Evolutionary conservation across 2,329 filamentous ascomycete species (phyloP), one percentile per base, ranked within the genome.

Genomic region (Trichophyton verrucosum): DNA sequence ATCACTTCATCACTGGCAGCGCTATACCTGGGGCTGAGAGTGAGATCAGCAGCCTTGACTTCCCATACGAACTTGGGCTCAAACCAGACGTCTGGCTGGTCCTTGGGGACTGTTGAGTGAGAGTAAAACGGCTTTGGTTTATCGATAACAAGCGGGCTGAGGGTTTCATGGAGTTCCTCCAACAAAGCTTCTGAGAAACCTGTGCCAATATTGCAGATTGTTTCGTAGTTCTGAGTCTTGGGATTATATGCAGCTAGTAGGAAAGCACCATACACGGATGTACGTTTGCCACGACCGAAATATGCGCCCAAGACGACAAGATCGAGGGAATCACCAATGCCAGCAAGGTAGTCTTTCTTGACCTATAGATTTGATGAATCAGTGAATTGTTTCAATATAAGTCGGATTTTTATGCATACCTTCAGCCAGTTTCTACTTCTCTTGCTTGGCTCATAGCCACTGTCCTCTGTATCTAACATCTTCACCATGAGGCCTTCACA

Each of bases 401-500:
- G 9, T 38, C 3, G 3, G 2, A 11, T 38, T 11, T 11, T 6
- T 38, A 30, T 30, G 27, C 6, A 30, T 79, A 88, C 87, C 81
- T 99, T 99, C 65, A 99, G 87, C 94, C 94, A 99, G 71, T 99
- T 99, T 62, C 94, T 88, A 75, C 89, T 95, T 65, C 94, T 87
- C 73, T 95, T 96, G 69, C 89, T 95, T 20, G 94, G 94, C 75
- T 97, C 92, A 71, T 99, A 99, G 68, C 89, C 89, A 67, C 89
- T 95, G 74, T 96, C 92, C 5, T 83, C 79, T 0, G 92, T 94
- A 72, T 97, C 92, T 62, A 99, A 77, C 94, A 99, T 99, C 79
- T 99, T 99, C 13, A 99, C 94, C 94, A 99, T 99, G 59, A 99
- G 79, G 9, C 94, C 94, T 77, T 99, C 94, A 70, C 94, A 99